These are phyloP conservation scores for Tulasnella sp. DNA, from an alignment of 768 basidiomycete species.

Conservation along the genomic window DNA sequence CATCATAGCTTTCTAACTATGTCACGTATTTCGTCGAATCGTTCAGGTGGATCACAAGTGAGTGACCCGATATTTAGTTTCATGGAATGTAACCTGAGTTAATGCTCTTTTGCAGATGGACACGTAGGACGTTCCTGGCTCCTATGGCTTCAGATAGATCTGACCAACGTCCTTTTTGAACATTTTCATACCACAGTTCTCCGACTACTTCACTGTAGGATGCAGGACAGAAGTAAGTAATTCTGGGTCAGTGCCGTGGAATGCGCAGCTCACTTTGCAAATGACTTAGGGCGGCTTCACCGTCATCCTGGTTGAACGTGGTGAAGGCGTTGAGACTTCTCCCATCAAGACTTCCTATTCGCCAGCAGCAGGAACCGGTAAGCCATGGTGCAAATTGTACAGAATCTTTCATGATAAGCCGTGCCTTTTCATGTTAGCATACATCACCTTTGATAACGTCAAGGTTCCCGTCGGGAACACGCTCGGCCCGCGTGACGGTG, in stretches of 20 bases:
- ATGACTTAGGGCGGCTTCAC: constrained; percentile 58
- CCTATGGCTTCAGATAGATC: too few species aligned
- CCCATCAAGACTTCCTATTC: constrained; percentile 89
- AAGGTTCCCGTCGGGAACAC: constrained; percentile 81
- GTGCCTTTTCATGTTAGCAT: constrained; percentile 29
- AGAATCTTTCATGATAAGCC: constrained; percentile 5
- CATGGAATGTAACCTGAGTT: neutral
- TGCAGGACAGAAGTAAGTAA: constrained; percentile 47
- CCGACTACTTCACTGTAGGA: constrained; percentile 55
- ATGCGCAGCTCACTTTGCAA: too few species aligned
- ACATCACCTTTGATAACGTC: constrained; percentile 73
- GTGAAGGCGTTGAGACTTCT: constrained; percentile 73
- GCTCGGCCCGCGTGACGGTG: constrained; percentile 67
- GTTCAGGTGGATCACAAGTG: constrained; percentile 55
- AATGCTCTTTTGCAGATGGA: neutral
- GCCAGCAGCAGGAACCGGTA: constrained; percentile 61
- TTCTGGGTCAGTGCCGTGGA: neutral
- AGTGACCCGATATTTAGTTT: neutral
- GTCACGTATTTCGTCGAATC: neutral
- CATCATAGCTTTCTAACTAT: neutral
- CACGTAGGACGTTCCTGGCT: constrained; percentile 5
- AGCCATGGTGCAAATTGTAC: too few species aligned
- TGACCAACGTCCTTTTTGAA: neutral
- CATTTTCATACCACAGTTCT: constrained; percentile 16
- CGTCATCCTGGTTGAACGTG: constrained; percentile 74